phyloP scores from a whole-genome alignment of 192 early-diverging fungal species.

The Anaeromyces robustus region DNA sequence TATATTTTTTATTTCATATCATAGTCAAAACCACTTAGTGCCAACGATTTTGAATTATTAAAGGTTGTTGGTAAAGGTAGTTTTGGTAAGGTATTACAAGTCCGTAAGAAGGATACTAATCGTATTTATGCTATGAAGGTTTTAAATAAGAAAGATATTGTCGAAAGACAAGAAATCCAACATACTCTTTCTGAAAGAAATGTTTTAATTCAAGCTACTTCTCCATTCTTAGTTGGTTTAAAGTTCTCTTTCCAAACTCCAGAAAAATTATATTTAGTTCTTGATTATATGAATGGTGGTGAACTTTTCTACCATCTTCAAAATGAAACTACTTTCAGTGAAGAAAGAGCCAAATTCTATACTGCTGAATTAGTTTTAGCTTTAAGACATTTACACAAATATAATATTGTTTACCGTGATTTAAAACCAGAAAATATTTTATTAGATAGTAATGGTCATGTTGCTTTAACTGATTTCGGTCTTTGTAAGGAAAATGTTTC shows the following conservation, averaged over 20 bases:
- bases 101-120: slow-evolving; percentile 60
- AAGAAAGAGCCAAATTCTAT: slow-evolving; percentile 76
- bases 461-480: slow-evolving; percentile 62
- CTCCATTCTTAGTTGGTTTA: slow-evolving; percentile 86
- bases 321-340: slow-evolving; percentile 70
- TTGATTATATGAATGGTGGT: slow-evolving; percentile 67
- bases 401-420: slow-evolving; percentile 48
- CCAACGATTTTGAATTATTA: slow-evolving; percentile 54
- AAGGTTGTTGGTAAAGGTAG: slow-evolving; percentile 60
- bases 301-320: slow-evolving; percentile 88
- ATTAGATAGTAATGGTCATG: slow-evolving; percentile 46
- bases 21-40: slow-evolving; percentile 14
- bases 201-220: slow-evolving; percentile 46
- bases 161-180: slow-evolving; percentile 53
- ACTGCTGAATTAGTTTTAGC: slow-evolving; percentile 49
- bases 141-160: slow-evolving; percentile 53
- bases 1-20: too few relatives aligned
- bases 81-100: slow-evolving; percentile 70
- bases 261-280: slow-evolving; percentile 57
- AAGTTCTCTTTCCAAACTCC: slow-evolving; percentile 82
- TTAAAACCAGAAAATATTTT: slow-evolving; percentile 24
- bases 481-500: slow-evolving; percentile 49
- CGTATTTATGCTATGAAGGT: slow-evolving; percentile 76
- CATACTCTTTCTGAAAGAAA: slow-evolving; percentile 66
- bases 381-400: slow-evolving; percentile 47